A percentile compares a stretch with the other conserved stretches of the same genome.
Conservation (phyloP, 2,329 filamentous ascomycete species). For the Cercospora sp. region DNA sequence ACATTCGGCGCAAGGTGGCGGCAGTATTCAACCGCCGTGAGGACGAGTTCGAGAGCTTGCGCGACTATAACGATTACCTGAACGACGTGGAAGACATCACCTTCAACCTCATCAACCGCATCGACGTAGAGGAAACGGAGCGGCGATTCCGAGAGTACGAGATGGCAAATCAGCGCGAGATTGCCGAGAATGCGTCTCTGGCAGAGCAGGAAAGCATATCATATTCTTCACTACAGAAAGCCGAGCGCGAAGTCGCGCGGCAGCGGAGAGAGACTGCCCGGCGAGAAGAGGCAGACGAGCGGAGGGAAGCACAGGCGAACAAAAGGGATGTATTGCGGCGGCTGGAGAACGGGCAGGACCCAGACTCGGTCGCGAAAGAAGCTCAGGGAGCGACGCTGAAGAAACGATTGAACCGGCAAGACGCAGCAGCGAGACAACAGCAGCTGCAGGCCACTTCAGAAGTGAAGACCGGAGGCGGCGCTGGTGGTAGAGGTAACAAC, state of each 20-base stretch:
- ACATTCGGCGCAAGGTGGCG: constrained; percentile 77
- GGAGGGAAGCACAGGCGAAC: constrained; percentile 62
- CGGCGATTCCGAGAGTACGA: constrained; percentile 68
- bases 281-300: constrained; percentile 70
- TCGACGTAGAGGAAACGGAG: constrained; percentile 65
- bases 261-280: constrained; percentile 63
- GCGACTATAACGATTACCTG: constrained; percentile 89
- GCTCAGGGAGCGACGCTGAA: constrained; percentile 65
- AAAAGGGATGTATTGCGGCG: constrained; percentile 70
- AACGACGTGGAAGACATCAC: constrained; percentile 89
- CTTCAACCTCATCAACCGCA: constrained; percentile 78
- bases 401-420: constrained; percentile 66
- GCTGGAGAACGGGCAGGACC: constrained; percentile 65
- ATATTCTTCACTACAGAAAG: constrained; percentile 51
- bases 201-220: constrained; percentile 51
- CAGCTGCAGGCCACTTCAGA: constrained; percentile 49
- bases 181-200: constrained; percentile 51
- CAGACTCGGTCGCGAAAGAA: constrained; percentile 53
- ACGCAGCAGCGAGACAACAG: constrained; percentile 45
- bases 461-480: constrained; percentile 23
- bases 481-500: constrained; percentile 38
- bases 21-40: constrained; percentile 81
- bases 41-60: constrained; percentile 84
- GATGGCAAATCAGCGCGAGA: constrained; percentile 66
- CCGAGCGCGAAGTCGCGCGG: constrained; percentile 67